A percentile compares a stretch with the other conserved stretches of the same genome.
Conservation (phyloP, 306 rosid genomes). For the Oemleria cerasiformis region DNA sequence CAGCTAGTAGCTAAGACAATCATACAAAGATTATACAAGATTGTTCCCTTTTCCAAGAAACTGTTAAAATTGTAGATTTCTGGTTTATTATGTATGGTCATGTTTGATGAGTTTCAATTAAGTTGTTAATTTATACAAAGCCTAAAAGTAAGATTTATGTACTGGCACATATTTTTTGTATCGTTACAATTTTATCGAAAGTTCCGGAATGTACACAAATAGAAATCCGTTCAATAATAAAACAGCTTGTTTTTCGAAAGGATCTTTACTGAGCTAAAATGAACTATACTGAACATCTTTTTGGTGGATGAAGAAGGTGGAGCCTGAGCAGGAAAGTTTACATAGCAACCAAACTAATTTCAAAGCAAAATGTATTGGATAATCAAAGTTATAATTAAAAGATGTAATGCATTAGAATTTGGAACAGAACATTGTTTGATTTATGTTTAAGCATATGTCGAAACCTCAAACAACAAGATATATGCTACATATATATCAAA, state of each 20-base stretch:
- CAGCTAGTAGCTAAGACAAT: constrained; percentile 26
- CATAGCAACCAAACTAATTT: not conserved
- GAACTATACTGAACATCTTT: not conserved
- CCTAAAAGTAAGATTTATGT: no score
- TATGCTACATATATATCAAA: not conserved
- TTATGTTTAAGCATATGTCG: not conserved
- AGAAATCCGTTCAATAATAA: not conserved
- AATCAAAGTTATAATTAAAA: not conserved
- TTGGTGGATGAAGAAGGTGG: not conserved
- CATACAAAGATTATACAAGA: not conserved
- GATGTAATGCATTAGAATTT: no score
- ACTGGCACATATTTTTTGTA: no score
- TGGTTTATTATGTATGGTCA: not conserved
- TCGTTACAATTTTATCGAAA: no score
- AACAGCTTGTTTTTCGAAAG: not conserved
- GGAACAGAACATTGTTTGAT: not conserved
- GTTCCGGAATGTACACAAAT: no score
- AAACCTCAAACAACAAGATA: not conserved
- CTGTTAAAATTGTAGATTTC: not conserved
- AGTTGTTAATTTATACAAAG: no score
- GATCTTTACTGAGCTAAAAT: not conserved
- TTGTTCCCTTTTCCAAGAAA: not conserved
- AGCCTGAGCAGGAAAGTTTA: not conserved
- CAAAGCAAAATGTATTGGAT: not conserved
- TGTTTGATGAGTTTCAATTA: no score